phyloP scores from a whole-genome alignment of 164 flowering plant genomes.

The Liquidambar formosana region DNA sequence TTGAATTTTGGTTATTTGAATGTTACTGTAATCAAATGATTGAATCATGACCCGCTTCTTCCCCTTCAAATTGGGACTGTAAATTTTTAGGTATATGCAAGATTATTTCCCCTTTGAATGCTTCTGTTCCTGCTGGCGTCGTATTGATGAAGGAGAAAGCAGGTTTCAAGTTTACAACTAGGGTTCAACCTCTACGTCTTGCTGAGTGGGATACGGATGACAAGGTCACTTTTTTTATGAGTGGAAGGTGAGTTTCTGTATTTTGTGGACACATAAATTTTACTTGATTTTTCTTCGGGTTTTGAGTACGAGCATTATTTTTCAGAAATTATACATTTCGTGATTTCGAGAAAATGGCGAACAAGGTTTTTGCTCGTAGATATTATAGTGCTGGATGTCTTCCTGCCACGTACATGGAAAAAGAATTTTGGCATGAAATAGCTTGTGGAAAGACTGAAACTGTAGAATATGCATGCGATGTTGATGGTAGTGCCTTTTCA shows the following conservation, averaged over 20 bases:
- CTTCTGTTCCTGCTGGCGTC: slow-evolving; percentile 92
- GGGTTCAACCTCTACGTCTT: slow-evolving; percentile 94
- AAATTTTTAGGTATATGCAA: slow-evolving; percentile 82
- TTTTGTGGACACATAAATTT: not conserved
- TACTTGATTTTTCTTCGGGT: slow-evolving; percentile 11
- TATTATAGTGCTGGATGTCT: slow-evolving; percentile 86
- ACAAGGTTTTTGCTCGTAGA: slow-evolving; percentile 93
- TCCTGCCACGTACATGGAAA: slow-evolving; percentile 82
- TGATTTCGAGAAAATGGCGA: slow-evolving; percentile 98
- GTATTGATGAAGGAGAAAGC: slow-evolving; percentile 89
- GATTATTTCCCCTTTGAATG: slow-evolving; percentile 88
- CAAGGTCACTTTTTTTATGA: slow-evolving; percentile 89
- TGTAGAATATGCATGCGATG: slow-evolving; percentile 99
- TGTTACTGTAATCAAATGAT: not conserved
- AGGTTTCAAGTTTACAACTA: slow-evolving; percentile 90
- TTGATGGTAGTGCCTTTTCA: slow-evolving; percentile 99
- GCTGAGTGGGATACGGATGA: slow-evolving; percentile 94
- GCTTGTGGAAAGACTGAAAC: slow-evolving; percentile 84
- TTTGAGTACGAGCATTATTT: slow-evolving; percentile 29
- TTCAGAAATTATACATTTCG: slow-evolving; percentile 93
- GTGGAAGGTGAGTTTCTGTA: slow-evolving; percentile 67
- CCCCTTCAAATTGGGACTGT: not conserved
- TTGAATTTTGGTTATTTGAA: no score
- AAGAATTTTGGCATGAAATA: slow-evolving; percentile 98
- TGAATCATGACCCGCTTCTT: not conserved